Evolutionary conservation across 495 filamentous ascomycete species (phyloP), one percentile per base, ranked within the genome.

Genomic region (Peziza echinospora): DNA sequence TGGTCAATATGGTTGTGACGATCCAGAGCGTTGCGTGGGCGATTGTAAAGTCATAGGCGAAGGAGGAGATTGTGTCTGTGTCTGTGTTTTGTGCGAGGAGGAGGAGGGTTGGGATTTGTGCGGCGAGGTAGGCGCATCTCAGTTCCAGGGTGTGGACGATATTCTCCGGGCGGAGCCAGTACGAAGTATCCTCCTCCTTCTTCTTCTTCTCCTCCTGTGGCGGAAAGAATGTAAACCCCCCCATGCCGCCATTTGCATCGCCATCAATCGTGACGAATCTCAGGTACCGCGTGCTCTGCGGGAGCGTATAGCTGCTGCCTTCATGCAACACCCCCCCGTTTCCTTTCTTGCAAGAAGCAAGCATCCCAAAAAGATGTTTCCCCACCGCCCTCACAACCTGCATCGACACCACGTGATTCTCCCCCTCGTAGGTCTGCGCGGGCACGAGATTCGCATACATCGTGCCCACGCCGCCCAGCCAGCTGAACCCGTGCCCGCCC

Each of bases 381-480:
- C 65, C 51, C 9, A 67, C 54, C 26, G 81, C 81, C 51, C 77
- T 67, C 3, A 77, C 74, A n/a, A 81, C 78, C 64, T 84, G 80
- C 54, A 83, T 80, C 26, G 76, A 77, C 41, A 83, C 63, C 75
- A 83, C 81, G 56, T 78, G 82, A 63, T 83, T 83, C 59, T 83
- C 80, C 34, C 51, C 63, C 59, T 75, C 72, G 62, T 68, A 75
- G 10, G 78, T 82, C 22, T 75, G 66, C 0, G 76, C 79, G 17
- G 79, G 75, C 0, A 81, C 65, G 56, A 80, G 77, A 52, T 80
- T 75, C 5, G 79, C 64, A 57, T 80, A 83, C 64, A 70, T 73
- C 5, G 69, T 53, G 3, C 75, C 75, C 50, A 83, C 78, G 10
- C 79, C 79, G 50, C 69, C 70, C 64, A 80, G 78, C 53, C 67